These are phyloP conservation scores for Eucalyptus tenuipes DNA, from an alignment of 345 rosid genomes.

Conservation along the genomic window DNA sequence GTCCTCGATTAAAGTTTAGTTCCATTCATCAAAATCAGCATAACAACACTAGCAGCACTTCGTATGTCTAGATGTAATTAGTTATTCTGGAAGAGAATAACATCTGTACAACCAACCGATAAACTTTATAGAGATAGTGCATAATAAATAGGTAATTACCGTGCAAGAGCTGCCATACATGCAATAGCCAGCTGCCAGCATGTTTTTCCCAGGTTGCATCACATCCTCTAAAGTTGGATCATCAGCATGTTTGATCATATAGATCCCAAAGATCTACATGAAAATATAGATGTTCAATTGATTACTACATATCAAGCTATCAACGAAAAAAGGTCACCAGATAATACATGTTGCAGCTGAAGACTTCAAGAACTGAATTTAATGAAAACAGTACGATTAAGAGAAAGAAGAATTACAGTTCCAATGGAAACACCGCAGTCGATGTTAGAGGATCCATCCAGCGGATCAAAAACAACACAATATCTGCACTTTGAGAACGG, in stretches of 20 bases:
- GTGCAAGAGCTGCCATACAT: slow-evolving; percentile 99
- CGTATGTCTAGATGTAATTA: not conserved
- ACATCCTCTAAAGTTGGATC: slow-evolving; percentile 77
- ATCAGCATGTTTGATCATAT: slow-evolving; percentile 47
- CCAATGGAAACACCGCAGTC: slow-evolving; percentile 98
- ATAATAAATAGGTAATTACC: slow-evolving; percentile 21
- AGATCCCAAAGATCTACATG: slow-evolving; percentile 88
- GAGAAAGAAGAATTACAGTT: slow-evolving; percentile 39
- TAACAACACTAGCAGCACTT: not conserved
- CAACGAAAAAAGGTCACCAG: not conserved
- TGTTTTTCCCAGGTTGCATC: slow-evolving; percentile 81
- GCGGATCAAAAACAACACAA: slow-evolving; percentile 92
- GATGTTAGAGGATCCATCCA: slow-evolving; percentile 97
- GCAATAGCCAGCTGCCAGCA: slow-evolving; percentile 98
- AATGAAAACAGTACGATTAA: not conserved
- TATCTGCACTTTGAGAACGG: slow-evolving; percentile 31
- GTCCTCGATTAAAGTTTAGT: not conserved
- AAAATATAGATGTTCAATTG: slow-evolving; percentile 13
- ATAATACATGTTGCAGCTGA: not conserved
- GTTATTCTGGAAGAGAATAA: not conserved
- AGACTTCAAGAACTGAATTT: not conserved
- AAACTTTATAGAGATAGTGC: not conserved
- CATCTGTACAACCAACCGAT: not conserved
- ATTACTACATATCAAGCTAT: not conserved
- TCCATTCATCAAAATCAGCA: not conserved